phyloP scores from a whole-genome alignment of 23 red algal genomes.

The Rhodosorus marinus region DNA sequence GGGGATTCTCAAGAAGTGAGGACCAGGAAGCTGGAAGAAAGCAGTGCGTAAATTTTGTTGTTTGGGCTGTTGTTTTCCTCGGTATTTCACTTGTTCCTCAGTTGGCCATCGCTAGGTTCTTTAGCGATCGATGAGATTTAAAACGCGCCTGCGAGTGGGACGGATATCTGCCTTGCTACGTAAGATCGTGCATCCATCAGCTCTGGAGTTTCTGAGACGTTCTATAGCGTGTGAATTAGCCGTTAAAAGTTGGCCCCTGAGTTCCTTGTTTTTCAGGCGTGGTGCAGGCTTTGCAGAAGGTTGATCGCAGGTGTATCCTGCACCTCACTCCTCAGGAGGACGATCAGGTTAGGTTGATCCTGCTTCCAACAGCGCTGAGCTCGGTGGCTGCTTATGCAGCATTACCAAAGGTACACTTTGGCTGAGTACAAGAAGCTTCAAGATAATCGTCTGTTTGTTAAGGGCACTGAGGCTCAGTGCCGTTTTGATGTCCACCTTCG shows the following conservation, averaged over 20 bases:
- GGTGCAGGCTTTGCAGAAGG: conserved; percentile 21
- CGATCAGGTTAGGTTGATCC: conserved; percentile 33
- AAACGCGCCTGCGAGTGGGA: no score
- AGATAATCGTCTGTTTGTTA: background rate
- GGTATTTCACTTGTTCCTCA: no score
- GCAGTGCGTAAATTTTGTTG: no score
- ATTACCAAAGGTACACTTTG: background rate
- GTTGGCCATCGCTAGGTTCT: no score
- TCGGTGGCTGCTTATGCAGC: conserved; percentile 19
- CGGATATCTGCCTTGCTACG: no score
- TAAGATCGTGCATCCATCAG: no score
- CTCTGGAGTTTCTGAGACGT: no score
- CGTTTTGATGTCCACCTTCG: background rate
- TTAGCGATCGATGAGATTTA: no score
- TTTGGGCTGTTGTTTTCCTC: no score
- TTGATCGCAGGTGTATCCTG: conserved; percentile 33
- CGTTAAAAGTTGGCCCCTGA: background rate
- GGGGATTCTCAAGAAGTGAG: no score
- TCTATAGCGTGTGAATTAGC: background rate
- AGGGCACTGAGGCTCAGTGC: background rate
- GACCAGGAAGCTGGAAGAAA: no score
- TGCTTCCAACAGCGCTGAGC: conserved; percentile 13
- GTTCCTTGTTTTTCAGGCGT: background rate
- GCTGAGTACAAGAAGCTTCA: background rate
- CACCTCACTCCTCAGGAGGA: conserved; percentile 38